Evolutionary conservation across 2,329 filamentous ascomycete species (phyloP), one percentile per base, ranked within the genome.

Genomic region (Plectosphaerella cucumerina): DNA sequence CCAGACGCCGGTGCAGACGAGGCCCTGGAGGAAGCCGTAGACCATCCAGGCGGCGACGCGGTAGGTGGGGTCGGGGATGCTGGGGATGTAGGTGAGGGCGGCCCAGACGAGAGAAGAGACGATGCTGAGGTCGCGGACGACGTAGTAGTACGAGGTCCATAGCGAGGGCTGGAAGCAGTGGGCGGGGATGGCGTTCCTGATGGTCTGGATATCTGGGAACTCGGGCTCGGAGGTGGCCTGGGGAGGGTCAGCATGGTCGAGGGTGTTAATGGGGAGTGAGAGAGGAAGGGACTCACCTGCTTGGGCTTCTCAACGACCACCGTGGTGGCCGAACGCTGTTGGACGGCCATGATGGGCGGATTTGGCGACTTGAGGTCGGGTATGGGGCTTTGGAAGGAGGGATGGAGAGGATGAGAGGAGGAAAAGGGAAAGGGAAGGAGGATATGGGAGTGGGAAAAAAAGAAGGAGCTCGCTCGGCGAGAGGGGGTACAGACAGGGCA

Each of bases 1-100:
- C 86, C 85, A 89, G 58, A 89, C 69, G 4, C 85, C 85, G 3
- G 83, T 87, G 64, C 82, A 81, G 58, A 86, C 70, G 23, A 85
- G 76, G 47, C 85, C 85, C 68, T 87, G 83, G 44, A 80, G 59
- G 65, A 82, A 85, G 56, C 81, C 78, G 65, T 89, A 88, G 42
- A 68, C 63, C 26, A 70, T 68, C 81, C 82, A 87, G 52, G 77
- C 74, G 11, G 69, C 59, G 50, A 66, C 60, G 52, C 78, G 77
- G 44, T 74, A 61, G 53, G 62, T 59, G 33, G 67, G 60, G 55
- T 73, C 71, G 51, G 72, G 65, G 50, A 85, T 69, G 47, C 65
- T 61, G 47, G 77, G 75, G 61, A 84, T 83, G 65, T 75, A 79
- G 52, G 71, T 76, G 47, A 81, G 65, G 22, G 77, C 78, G 20